These are phyloP conservation scores for Arachis hypogaea DNA, from an alignment of 306 rosid genomes.

Conservation along the genomic window DNA sequence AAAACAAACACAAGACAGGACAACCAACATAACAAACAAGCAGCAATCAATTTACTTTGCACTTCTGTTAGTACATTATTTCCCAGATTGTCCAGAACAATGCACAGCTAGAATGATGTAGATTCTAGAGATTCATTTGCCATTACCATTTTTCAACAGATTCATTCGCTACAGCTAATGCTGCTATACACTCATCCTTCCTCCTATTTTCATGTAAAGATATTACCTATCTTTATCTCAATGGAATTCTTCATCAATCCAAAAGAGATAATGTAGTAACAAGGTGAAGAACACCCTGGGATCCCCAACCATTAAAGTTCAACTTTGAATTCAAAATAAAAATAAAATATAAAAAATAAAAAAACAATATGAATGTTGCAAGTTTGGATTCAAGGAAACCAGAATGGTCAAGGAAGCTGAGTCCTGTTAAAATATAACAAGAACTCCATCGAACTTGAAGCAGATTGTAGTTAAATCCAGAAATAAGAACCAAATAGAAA, in stretches of 20 bases:
- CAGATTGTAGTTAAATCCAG: background rate
- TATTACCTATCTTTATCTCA: too few relatives aligned
- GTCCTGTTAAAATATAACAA: background rate
- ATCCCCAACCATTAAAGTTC: background rate
- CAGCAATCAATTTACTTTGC: conserved; percentile 5
- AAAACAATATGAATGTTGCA: background rate
- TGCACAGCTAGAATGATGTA: background rate
- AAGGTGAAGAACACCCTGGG: background rate
- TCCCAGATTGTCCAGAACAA: conserved; percentile 8
- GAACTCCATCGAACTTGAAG: background rate
- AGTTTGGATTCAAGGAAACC: background rate
- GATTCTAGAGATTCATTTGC: background rate
- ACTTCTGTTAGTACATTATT: conserved; percentile 11
- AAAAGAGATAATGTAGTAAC: too few relatives aligned
- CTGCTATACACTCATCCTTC: too few relatives aligned
- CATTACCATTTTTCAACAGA: background rate
- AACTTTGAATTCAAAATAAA: conserved; percentile 2
- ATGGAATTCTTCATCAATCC: too few relatives aligned
- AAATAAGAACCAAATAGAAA: background rate
- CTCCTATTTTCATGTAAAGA: too few relatives aligned
- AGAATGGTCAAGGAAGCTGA: conserved; percentile 2
- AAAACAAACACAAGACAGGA: conserved; percentile 19
- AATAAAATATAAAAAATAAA: background rate
- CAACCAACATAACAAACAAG: background rate
- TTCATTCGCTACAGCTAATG: too few relatives aligned